These are phyloP conservation scores for Trichomonas gallinae DNA, from an alignment of 208 protist genomes.

Conservation along the genomic window DNA sequence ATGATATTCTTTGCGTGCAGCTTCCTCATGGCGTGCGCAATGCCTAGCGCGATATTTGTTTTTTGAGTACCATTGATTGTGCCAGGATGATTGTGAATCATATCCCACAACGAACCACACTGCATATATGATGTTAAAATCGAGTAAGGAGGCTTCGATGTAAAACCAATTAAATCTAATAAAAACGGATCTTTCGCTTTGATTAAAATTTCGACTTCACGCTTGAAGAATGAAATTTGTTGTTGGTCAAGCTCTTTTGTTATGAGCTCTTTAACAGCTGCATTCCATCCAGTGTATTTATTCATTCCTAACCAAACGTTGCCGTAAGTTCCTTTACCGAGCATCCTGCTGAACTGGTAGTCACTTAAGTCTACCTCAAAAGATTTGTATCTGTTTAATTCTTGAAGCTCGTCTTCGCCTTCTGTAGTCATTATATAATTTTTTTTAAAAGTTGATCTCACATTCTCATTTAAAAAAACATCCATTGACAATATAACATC, in stretches of 20 bases:
- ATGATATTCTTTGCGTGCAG: background rate
- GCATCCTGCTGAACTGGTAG: background rate
- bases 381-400: background rate
- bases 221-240: background rate
- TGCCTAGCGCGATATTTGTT: constrained; percentile 9
- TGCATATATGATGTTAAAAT: background rate
- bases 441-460: no score
- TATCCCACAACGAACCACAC: background rate
- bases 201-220: background rate
- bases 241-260: background rate
- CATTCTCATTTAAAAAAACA: no score
- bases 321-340: background rate
- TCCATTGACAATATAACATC: no score
- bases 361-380: background rate
- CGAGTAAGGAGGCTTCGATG: background rate
- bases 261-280: background rate
- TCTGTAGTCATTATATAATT: background rate
- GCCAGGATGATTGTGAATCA: background rate
- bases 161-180: background rate
- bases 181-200: background rate
- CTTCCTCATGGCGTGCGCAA: background rate
- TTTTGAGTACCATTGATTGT: background rate
- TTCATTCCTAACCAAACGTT: background rate
- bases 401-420: background rate
- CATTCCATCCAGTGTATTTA: background rate